Percentiles rank a stretch among this genome's conserved stretches.
Conservation (phyloP, 2,329 filamentous ascomycete species). For the Sporothrix variecibatus region DNA sequence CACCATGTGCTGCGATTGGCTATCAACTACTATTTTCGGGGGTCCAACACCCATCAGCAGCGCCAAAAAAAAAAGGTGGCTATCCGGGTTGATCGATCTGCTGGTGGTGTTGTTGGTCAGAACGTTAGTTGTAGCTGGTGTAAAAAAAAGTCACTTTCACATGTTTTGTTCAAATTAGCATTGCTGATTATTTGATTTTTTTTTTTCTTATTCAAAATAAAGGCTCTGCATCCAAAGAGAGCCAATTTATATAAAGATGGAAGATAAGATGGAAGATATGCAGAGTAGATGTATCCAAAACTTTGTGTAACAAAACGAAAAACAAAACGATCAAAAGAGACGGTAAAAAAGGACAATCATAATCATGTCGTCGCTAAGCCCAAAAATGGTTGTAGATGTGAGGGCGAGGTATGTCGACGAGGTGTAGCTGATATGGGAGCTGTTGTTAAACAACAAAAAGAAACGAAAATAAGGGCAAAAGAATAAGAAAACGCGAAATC, state of each 20-base stretch:
- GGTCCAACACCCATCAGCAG: neutral
- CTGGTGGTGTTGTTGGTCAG: neutral
- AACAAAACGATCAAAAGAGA: neutral
- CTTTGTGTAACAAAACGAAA: neutral
- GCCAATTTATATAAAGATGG: neutral
- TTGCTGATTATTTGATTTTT: neutral
- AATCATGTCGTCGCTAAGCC: slow-evolving; percentile 15
- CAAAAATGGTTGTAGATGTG: neutral
- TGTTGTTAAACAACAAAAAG: neutral
- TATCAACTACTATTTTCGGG: neutral
- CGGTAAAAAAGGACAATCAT: slow-evolving; percentile 7
- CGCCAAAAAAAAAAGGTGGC: slow-evolving; percentile 3
- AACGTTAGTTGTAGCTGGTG: neutral
- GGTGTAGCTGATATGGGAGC: neutral
- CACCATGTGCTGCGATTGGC: neutral
- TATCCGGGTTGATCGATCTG: neutral
- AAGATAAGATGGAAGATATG: neutral
- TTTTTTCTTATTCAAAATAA: neutral
- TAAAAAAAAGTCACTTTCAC: neutral
- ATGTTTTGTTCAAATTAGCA: neutral
- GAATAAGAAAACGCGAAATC: neutral
- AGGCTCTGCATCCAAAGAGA: neutral
- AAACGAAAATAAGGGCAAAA: neutral
- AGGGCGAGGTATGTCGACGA: slow-evolving; percentile 2
- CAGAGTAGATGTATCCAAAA: neutral